Percentiles rank a stretch among this genome's conserved stretches.
These are phyloP conservation scores for Epichloe sp. DNA, from an alignment of 2,329 filamentous ascomycete genomes.

Conservation along the genomic window DNA sequence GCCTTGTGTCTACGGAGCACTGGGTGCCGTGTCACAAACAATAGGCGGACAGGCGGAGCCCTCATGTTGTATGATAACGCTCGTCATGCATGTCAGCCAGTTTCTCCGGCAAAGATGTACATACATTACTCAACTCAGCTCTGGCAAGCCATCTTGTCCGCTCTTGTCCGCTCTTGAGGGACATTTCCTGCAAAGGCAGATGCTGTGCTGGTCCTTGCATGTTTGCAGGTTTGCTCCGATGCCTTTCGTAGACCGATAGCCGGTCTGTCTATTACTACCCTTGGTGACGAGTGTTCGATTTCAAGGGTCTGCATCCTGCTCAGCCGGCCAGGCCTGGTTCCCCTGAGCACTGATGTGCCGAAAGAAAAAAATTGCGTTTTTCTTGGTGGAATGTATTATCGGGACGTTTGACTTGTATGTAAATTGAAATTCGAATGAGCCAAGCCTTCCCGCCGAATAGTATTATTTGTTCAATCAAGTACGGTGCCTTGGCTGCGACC, in stretches of 20 bases:
- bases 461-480: neutral
- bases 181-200: neutral
- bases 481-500: neutral
- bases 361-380: neutral
- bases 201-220: neutral
- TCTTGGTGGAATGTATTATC: too few relatives aligned
- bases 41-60: neutral
- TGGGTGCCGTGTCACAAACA: neutral
- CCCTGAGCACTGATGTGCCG: neutral
- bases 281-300: neutral
- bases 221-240: slow-evolving; percentile 3
- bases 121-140: neutral
- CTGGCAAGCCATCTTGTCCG: neutral
- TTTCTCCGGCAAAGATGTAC: neutral
- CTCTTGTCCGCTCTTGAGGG: neutral
- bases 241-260: neutral
- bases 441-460: neutral
- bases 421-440: too few relatives aligned
- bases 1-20: too few relatives aligned
- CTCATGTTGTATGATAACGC: neutral
- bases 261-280: neutral
- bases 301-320: neutral
- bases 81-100: neutral
- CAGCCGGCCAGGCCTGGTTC: neutral
- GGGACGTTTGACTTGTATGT: too few relatives aligned